Conservation (phyloP, 2,329 filamentous ascomycete genomes). For the Exutisphaerella laricina region DNA sequence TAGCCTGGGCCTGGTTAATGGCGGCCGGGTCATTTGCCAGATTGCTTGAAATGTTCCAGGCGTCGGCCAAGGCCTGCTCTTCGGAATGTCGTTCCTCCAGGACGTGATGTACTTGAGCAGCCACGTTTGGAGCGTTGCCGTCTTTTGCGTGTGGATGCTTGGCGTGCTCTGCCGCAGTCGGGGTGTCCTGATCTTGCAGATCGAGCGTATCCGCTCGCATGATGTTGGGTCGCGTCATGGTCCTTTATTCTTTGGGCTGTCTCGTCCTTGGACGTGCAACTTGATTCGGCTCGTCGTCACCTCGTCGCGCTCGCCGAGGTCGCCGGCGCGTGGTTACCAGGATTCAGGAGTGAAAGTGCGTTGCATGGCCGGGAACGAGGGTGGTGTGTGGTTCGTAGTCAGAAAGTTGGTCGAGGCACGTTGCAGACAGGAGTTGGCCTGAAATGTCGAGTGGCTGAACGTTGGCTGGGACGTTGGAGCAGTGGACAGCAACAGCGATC, state of each 20-base stretch:
- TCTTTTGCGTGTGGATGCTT: conserved; percentile 49
- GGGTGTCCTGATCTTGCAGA: conserved; percentile 75
- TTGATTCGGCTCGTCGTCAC: neutral
- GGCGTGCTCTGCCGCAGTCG: conserved; percentile 77
- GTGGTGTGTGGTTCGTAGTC: neutral
- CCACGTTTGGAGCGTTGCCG: conserved; percentile 72
- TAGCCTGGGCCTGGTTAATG: conserved; percentile 47
- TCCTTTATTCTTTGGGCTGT: neutral
- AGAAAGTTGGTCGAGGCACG: neutral
- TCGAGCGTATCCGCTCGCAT: conserved; percentile 75
- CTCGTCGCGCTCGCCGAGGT: neutral
- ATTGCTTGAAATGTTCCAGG: conserved; percentile 40
- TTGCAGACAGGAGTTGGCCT: neutral
- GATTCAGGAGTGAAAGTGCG: neutral
- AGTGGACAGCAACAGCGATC: no score
- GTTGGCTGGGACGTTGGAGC: no score
- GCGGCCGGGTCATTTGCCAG: conserved; percentile 40
- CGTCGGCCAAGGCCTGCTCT: conserved; percentile 61
- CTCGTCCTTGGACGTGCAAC: neutral
- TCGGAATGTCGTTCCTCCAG: conserved; percentile 66
- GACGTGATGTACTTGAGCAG: conserved; percentile 74
- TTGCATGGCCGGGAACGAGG: conserved; percentile 8
- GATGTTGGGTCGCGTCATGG: conserved; percentile 24
- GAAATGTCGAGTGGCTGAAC: neutral
- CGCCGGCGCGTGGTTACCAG: conserved; percentile 4